A percentile compares a stretch with the other conserved stretches of the same genome.
These are phyloP conservation scores for Thuja plicata DNA, from an alignment of 83 land plant genomes.

Conservation along the genomic window DNA sequence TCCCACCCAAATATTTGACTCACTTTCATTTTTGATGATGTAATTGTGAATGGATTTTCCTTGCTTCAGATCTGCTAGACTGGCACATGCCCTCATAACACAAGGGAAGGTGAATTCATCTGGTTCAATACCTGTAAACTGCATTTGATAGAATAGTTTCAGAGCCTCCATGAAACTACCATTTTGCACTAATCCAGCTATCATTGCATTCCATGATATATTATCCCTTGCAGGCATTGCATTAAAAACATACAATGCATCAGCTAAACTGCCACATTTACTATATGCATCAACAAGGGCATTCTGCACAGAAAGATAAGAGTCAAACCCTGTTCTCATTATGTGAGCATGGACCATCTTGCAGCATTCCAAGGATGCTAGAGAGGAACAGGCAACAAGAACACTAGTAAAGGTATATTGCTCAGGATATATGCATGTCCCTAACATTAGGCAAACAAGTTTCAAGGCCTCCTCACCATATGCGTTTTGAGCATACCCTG, in stretches of 20 bases:
- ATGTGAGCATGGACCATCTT: conserved; percentile 29
- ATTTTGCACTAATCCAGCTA: conserved; percentile 15
- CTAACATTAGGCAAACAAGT: conserved; percentile 32
- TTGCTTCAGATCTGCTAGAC: conserved; percentile 25
- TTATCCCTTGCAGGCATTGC: conserved; percentile 24
- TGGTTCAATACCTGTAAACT: conserved; percentile 10
- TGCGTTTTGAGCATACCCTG: conserved; percentile 62
- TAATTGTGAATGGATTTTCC: conserved; percentile 41
- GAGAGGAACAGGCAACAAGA: conserved; percentile 45
- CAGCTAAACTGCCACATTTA: conserved; percentile 40
- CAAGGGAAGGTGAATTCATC: conserved; percentile 41
- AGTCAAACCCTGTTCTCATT: conserved; percentile 16
- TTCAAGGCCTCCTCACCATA: conserved; percentile 38
- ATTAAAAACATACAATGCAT: conserved; percentile 27
- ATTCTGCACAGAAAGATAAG: conserved; percentile 30
- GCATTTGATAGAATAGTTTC: conserved; percentile 10
- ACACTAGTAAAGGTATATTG: conserved; percentile 41
- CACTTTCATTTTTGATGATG: conserved; percentile 23
- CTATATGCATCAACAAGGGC: conserved; percentile 45
- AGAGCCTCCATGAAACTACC: conserved; percentile 10
- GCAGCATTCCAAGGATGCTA: conserved; percentile 39
- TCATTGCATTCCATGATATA: conserved; percentile 38
- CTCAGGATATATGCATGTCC: conserved; percentile 25
- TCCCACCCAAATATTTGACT: conserved; percentile 9
- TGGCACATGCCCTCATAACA: conserved; percentile 30